phyloP scores from a whole-genome alignment of 2,329 filamentous ascomycete species.

The Pseudogymnoascus sp. region DNA sequence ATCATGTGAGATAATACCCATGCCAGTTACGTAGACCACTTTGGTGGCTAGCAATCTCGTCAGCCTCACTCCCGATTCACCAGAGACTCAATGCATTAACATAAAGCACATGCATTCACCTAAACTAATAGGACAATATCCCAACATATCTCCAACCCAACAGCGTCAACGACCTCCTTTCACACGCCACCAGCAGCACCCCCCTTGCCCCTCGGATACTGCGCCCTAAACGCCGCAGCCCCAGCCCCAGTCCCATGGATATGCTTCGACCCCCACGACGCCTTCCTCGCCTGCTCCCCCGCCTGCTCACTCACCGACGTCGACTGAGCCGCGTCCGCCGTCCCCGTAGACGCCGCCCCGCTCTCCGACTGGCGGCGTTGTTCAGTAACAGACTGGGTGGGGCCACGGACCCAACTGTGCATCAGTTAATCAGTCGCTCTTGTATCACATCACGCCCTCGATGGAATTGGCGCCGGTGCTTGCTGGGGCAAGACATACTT shows the following conservation, averaged over 20 bases:
- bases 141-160: background rate
- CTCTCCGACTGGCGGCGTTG: background rate
- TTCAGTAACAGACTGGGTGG: background rate
- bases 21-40: background rate
- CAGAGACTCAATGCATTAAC: background rate
- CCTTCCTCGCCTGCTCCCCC: background rate
- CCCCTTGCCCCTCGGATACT: background rate
- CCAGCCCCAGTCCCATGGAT: background rate
- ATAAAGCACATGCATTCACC: background rate
- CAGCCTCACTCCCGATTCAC: background rate
- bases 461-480: background rate
- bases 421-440: background rate
- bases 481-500: conserved; percentile 21
- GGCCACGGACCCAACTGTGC: background rate
- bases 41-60: background rate
- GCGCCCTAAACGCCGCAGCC: background rate
- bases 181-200: background rate
- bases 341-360: background rate
- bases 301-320: background rate
- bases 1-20: background rate
- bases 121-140: background rate
- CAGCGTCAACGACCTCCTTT: background rate
- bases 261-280: background rate
- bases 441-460: background rate
- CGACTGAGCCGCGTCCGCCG: background rate